These are phyloP conservation scores for Craterostigma plantagineum DNA, from an alignment of 257 asterid genomes.

Conservation along the genomic window DNA sequence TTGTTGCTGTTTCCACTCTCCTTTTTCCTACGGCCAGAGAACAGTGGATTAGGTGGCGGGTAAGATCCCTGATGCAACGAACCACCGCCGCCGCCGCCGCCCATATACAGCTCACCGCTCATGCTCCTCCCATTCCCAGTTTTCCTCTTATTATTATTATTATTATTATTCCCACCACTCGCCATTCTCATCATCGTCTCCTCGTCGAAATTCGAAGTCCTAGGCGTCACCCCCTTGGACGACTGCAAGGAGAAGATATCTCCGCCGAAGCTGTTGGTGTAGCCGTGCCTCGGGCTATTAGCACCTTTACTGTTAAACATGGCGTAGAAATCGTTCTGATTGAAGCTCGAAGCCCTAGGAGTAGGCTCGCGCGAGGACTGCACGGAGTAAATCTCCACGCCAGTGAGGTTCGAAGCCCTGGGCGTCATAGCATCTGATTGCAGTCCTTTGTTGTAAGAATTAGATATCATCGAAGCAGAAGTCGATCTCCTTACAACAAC, in stretches of 20 bases:
- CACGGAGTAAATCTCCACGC: constrained; percentile 78
- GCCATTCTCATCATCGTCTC: constrained; percentile 32
- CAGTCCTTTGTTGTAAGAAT: constrained; percentile 25
- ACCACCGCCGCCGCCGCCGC: not conserved
- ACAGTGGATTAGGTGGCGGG: constrained; percentile 78
- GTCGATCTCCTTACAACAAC: constrained; percentile 58
- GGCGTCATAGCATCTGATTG: constrained; percentile 47
- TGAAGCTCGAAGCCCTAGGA: constrained; percentile 74
- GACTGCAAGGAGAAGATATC: constrained; percentile 62
- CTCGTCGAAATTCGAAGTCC: constrained; percentile 79
- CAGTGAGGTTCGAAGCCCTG: constrained; percentile 64
- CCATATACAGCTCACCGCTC: constrained; percentile 55
- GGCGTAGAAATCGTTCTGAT: constrained; percentile 72
- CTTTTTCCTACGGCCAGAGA: constrained; percentile 40
- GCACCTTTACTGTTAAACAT: constrained; percentile 67
- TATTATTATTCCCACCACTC: not conserved
- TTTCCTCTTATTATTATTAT: constrained; percentile 20
- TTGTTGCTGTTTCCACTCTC: not conserved
- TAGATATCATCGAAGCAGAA: constrained; percentile 33
- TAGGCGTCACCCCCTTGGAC: constrained; percentile 66
- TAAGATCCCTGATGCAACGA: constrained; percentile 14
- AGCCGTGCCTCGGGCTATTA: constrained; percentile 59
- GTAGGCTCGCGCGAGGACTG: constrained; percentile 83
- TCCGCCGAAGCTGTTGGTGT: constrained; percentile 40
- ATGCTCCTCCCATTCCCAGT: constrained; percentile 35